These are phyloP conservation scores for Phallus indusiatus DNA, from an alignment of 768 basidiomycete genomes.

Conservation along the genomic window DNA sequence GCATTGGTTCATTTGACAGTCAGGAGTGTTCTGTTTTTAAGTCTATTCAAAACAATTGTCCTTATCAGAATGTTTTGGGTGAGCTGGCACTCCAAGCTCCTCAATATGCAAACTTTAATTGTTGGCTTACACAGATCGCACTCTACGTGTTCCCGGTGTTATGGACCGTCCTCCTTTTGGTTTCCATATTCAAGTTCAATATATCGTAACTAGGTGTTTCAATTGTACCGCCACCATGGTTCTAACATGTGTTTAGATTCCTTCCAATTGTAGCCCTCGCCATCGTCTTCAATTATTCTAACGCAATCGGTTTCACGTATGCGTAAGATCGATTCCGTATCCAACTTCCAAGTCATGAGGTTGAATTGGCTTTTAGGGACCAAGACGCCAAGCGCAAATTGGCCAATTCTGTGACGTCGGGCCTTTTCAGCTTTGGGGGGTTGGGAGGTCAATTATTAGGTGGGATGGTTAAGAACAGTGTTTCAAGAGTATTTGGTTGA, in stretches of 20 bases:
- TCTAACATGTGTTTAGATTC: slow-evolving; percentile 45
- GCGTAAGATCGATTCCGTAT: slow-evolving; percentile 43
- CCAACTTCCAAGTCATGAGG: background rate
- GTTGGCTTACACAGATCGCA: slow-evolving; percentile 42
- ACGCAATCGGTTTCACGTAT: slow-evolving; percentile 94
- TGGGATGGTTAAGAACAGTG: slow-evolving; percentile 72
- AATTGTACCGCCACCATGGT: slow-evolving; percentile 3
- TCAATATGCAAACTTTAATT: too few species aligned
- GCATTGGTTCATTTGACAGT: slow-evolving; percentile 1
- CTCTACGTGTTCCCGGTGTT: slow-evolving; percentile 83
- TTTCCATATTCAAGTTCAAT: slow-evolving; percentile 83
- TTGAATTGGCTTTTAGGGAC: slow-evolving; percentile 38
- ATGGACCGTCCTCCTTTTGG: slow-evolving; percentile 80
- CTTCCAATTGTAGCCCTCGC: slow-evolving; percentile 92
- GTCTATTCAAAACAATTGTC: background rate
- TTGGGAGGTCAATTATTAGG: slow-evolving; percentile 79
- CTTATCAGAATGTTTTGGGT: slow-evolving; percentile 85
- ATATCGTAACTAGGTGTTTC: slow-evolving; percentile 52
- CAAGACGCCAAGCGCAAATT: slow-evolving; percentile 89
- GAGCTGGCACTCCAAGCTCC: slow-evolving; percentile 1
- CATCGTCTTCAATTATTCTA: slow-evolving; percentile 91
- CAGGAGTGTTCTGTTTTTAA: background rate
- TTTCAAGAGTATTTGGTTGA: slow-evolving; percentile 66
- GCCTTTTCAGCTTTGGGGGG: slow-evolving; percentile 67
- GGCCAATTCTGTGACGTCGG: slow-evolving; percentile 68